A percentile compares a stretch with the other conserved stretches of the same genome.
Conservation (phyloP, 23 red algal species). For the Agarophyton chilense region DNA sequence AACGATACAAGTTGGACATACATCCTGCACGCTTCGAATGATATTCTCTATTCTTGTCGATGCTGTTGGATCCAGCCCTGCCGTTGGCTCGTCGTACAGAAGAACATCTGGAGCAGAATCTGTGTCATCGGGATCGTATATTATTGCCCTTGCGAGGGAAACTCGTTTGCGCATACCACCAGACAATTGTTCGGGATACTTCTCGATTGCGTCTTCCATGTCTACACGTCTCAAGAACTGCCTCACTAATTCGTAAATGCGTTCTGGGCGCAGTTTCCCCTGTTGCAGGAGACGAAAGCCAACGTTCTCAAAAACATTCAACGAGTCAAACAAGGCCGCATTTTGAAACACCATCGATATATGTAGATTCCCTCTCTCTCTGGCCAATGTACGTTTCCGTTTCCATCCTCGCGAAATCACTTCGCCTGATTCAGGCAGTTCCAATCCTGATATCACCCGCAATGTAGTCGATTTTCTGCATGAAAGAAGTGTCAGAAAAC, state of each 20-base stretch:
- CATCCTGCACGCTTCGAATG: conserved; percentile 62
- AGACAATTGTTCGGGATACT: conserved; percentile 64
- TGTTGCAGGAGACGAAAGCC: conserved; percentile 69
- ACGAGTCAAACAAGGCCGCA: conserved; percentile 81
- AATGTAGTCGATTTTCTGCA: conserved; percentile 74
- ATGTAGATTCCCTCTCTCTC: conserved; percentile 5
- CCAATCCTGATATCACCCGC: conserved; percentile 85
- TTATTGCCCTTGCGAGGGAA: conserved; percentile 71
- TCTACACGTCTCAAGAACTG: conserved; percentile 58
- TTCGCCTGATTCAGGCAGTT: conserved; percentile 62
- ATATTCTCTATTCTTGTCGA: conserved; percentile 84
- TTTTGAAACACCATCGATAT: conserved; percentile 92
- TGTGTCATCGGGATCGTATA: conserved; percentile 61
- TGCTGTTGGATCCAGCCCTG: conserved; percentile 76
- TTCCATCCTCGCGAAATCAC: conserved; percentile 63
- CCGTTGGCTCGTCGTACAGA: conserved; percentile 81
- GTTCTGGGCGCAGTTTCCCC: conserved; percentile 32
- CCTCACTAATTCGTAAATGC: conserved; percentile 65
- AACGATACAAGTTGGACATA: conserved; percentile 69
- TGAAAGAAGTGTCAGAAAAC: not conserved
- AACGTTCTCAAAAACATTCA: conserved; percentile 90
- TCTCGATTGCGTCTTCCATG: conserved; percentile 57
- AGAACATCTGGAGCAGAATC: conserved; percentile 61
- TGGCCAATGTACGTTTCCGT: not conserved
- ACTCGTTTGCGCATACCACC: conserved; percentile 84